Base-by-base conservation (phyloP, 1,139 yeast species). In the Taphrina betulina region DNA sequence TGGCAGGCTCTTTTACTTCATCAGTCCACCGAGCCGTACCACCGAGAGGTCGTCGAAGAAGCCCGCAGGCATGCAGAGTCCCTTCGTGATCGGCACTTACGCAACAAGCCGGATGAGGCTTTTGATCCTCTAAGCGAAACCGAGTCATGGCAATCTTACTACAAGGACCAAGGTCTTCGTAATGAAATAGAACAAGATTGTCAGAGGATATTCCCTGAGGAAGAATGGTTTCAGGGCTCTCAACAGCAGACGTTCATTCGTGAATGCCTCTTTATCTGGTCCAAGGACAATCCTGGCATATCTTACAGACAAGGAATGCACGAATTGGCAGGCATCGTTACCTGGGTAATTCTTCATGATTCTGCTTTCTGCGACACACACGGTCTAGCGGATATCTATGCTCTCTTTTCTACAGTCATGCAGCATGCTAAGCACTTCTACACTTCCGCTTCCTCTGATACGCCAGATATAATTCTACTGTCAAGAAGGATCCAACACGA, bases 231-330 rank as follows among this genome's bases (percentile, higher is more conserved):
- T 63, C 72, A 74, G 57, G 61, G 62, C 7, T 20, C 58, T 0
- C 46, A 59, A 14, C 64, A 65, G 10, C 69, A 68, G 57, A 72
- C 71, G 55, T 64, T 67, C 20, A 66, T 81, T 56, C 72, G 76
- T 12, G 74, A 75, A 50, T 68, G 81, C 2, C 68, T 81, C 42
- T 79, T 72, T 61, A 70, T 78, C 5, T 81, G 82, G 77, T 70
- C 80, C 28, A 75, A 77, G 63, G 73, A 76, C 61, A 77, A 79
- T 62, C 68, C 70, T 3, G 67, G 64, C 17, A 69, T 80, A 29
- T 81, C 83, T 2, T 81, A 81, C 65, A 78, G 80, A 57, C 85
- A 81, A 64, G 85, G 85, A 4, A 73, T 80, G 68, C 85, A 81
- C 64, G 85, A 81, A 65, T 71, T 81, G 14, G 68, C 78, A 35